A percentile compares a stretch with the other conserved stretches of the same genome.
Conservation (phyloP, 176 grass and related monocot genomes). For the bread wheat (Triticum aestivum) region DNA sequence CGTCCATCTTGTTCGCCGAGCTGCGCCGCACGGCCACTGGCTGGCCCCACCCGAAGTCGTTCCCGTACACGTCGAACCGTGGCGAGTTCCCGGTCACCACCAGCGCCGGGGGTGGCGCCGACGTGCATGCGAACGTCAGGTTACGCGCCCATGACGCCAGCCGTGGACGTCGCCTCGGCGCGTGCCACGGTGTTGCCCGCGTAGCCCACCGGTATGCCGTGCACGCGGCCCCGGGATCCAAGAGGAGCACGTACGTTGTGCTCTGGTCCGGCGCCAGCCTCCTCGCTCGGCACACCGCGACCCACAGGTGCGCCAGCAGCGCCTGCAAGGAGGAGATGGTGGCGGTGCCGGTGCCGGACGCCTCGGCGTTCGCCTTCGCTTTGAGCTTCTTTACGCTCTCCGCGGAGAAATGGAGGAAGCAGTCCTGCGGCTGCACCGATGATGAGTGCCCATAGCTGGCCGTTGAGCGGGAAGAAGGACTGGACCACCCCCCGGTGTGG, state of each 20-base stretch:
- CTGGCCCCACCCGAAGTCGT: slow-evolving; percentile 7
- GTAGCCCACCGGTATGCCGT: neutral
- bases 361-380: neutral
- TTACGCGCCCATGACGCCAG: neutral
- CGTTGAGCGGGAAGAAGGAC: neutral
- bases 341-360: neutral
- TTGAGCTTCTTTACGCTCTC: slow-evolving; percentile 25
- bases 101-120: neutral
- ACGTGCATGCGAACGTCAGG: neutral
- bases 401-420: slow-evolving; percentile 37
- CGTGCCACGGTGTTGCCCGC: slow-evolving; percentile 30
- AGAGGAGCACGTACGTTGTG: slow-evolving; percentile 18
- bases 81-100: slow-evolving; percentile 14
- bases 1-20: slow-evolving; percentile 25
- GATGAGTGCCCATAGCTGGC: neutral
- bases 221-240: slow-evolving; percentile 23
- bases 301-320: slow-evolving; percentile 17
- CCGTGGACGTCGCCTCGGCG: neutral
- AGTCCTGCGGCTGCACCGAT: neutral
- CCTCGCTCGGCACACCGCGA: slow-evolving; percentile 20
- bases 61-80: too few species aligned
- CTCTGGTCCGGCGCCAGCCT: slow-evolving; percentile 9
- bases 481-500: neutral
- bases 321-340: slow-evolving; percentile 36
- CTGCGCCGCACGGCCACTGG: slow-evolving; percentile 29